Evolutionary conservation across 2,329 filamentous ascomycete species (phyloP).

Genomic region (Sporothrix variecibatus): DNA sequence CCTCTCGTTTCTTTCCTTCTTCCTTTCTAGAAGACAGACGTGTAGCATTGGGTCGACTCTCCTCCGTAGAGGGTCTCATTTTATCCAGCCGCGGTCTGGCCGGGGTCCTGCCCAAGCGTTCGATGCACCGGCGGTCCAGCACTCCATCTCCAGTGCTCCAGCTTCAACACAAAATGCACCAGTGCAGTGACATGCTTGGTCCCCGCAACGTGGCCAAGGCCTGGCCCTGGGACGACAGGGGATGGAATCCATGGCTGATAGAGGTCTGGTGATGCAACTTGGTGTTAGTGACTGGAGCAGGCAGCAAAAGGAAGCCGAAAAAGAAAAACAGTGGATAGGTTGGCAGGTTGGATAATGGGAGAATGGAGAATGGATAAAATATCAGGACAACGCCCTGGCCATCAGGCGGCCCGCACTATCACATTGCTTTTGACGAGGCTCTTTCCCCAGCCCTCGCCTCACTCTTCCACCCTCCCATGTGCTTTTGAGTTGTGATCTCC

Average conservation of each 20-base stretch:
- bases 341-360: not conserved
- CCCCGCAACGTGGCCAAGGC: constrained; percentile 10
- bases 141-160: not conserved
- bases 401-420: not conserved
- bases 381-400: not conserved
- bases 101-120: not conserved
- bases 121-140: not conserved
- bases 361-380: not conserved
- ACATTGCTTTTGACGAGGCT: not conserved
- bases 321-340: not conserved
- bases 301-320: not conserved
- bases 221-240: constrained; percentile 7
- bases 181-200: not conserved
- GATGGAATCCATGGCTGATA: not conserved
- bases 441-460: not conserved
- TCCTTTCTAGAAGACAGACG: not conserved
- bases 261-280: constrained; percentile 13
- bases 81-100: not conserved
- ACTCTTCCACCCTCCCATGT: not conserved
- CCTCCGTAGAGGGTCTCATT: not conserved
- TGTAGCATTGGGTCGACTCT: not conserved
- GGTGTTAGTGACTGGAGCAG: not conserved
- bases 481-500: not conserved
- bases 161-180: not conserved
- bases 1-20: not conserved